Evolutionary conservation across 2,329 filamentous ascomycete genomes (phyloP).

Genomic region (Aspergillus ochraceoroseus): DNA sequence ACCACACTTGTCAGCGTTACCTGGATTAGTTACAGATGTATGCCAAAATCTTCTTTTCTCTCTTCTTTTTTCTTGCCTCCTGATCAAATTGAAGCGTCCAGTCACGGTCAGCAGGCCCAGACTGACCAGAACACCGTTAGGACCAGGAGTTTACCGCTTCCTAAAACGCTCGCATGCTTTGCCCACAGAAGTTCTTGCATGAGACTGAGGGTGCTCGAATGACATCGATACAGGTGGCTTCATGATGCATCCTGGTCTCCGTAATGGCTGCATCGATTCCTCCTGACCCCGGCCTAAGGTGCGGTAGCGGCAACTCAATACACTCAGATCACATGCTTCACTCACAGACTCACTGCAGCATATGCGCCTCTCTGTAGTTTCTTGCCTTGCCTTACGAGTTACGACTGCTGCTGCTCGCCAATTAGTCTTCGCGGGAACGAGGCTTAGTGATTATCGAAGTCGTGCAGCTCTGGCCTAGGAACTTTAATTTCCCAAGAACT

Average conservation of each 20-base stretch:
- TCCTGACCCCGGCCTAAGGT: conserved; percentile 1
- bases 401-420: too few relatives aligned
- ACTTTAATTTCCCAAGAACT: too few relatives aligned
- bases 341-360: too few relatives aligned
- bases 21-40: too few relatives aligned
- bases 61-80: not conserved
- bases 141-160: not conserved
- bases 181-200: not conserved
- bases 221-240: conserved; percentile 16
- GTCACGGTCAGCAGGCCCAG: not conserved
- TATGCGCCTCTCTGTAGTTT: too few relatives aligned
- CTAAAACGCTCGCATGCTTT: not conserved
- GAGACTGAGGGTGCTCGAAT: conserved; percentile 14
- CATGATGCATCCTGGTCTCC: conserved; percentile 11
- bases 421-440: too few relatives aligned
- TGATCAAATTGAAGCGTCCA: too few relatives aligned
- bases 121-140: not conserved
- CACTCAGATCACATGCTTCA: not conserved
- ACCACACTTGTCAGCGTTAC: too few relatives aligned
- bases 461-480: too few relatives aligned
- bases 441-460: too few relatives aligned
- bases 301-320: not conserved
- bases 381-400: too few relatives aligned
- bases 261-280: conserved; percentile 9
- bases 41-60: not conserved